Percentiles rank a stretch among this genome's conserved stretches.
Conservation (phyloP, 352 stramenopile species). For the Elongisporangium anandrum region DNA sequence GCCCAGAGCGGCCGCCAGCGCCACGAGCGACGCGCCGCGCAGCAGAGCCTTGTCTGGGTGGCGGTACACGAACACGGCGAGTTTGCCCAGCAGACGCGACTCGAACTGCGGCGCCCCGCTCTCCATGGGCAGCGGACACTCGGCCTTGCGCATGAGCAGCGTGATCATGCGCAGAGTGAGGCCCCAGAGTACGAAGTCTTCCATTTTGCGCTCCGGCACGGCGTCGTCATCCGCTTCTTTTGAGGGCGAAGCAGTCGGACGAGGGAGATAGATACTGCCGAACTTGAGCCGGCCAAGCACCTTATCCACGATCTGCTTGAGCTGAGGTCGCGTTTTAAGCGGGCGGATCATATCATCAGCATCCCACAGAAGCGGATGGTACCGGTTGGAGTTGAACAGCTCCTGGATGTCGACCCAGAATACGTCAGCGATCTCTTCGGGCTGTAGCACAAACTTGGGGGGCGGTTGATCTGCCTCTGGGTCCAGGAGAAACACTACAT, state of each 20-base stretch:
- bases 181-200: slow-evolving; percentile 85
- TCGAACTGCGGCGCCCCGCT: slow-evolving; percentile 57
- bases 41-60: slow-evolving; percentile 45
- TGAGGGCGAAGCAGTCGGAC: slow-evolving; percentile 23
- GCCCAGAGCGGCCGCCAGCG: slow-evolving; percentile 32
- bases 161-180: slow-evolving; percentile 71
- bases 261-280: slow-evolving; percentile 69
- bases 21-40: slow-evolving; percentile 35
- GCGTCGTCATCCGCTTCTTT: slow-evolving; percentile 31
- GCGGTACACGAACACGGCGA: slow-evolving; percentile 48
- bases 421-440: slow-evolving; percentile 65
- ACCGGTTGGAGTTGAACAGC: slow-evolving; percentile 53
- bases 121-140: slow-evolving; percentile 41
- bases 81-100: slow-evolving; percentile 34
- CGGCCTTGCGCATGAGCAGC: slow-evolving; percentile 38
- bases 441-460: slow-evolving; percentile 51
- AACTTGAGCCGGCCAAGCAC: slow-evolving; percentile 62
- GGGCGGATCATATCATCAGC: slow-evolving; percentile 51
- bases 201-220: slow-evolving; percentile 25
- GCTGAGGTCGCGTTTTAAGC: slow-evolving; percentile 24
- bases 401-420: slow-evolving; percentile 84
- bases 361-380: slow-evolving; percentile 50
- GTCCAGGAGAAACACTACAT: slow-evolving; percentile 74
- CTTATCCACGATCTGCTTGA: slow-evolving; percentile 24
- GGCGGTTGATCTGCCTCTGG: slow-evolving; percentile 33